Evolutionary conservation across 202 grass and related monocot genomes (phyloP).

Genomic region (Setaria viridis): DNA sequence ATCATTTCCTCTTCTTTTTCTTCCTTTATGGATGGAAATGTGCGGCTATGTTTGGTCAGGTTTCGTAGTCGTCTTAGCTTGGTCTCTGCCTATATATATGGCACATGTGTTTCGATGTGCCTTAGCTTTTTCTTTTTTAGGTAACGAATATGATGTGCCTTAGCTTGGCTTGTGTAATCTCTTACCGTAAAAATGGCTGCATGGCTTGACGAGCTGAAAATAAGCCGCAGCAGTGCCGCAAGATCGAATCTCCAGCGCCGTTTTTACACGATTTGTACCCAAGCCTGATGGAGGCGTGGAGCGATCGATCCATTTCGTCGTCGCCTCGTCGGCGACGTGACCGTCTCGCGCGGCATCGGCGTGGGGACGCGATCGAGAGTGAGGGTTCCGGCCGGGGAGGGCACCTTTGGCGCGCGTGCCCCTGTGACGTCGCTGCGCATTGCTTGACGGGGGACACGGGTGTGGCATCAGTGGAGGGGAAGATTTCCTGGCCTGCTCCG

Average conservation of each 20-base stretch:
- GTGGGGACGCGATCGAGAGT: conserved; percentile 5
- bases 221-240: neutral
- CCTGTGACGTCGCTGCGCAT: conserved; percentile 25
- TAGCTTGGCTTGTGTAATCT: no score
- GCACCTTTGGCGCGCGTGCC: neutral
- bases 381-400: conserved; percentile 20
- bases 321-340: neutral
- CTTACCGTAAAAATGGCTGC: no score
- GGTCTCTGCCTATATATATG: neutral
- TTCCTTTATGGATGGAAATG: neutral
- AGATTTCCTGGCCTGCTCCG: neutral
- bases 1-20: neutral
- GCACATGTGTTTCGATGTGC: neutral
- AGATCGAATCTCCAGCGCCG: neutral
- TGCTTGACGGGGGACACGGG: neutral
- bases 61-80: neutral
- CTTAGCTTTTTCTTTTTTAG: neutral
- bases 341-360: neutral
- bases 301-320: neutral
- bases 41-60: conserved; percentile 2
- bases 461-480: neutral
- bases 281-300: neutral
- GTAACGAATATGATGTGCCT: no score
- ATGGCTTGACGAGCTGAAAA: neutral
- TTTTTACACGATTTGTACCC: no score